Conservation (phyloP, 106 monocot species). For the Ottelia alismoides region DNA sequence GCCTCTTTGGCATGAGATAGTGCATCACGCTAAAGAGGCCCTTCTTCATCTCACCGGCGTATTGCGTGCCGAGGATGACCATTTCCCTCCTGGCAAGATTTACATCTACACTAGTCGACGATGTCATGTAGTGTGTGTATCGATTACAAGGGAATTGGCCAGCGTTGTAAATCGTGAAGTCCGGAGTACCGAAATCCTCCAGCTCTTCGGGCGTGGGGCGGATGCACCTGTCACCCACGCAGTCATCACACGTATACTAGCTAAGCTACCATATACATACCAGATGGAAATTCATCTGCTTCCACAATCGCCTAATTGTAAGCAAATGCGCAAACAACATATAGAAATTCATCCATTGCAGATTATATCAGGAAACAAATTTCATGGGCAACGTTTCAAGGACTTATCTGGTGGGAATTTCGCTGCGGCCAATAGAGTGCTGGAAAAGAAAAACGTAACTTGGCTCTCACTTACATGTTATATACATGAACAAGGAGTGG, state of each 20-base stretch:
- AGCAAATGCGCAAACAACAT: too few relatives aligned
- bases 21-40: constrained; percentile 97
- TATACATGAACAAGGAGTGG: constrained; percentile 99
- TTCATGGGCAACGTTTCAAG: too few relatives aligned
- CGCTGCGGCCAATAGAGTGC: too few relatives aligned
- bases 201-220: constrained; percentile 87
- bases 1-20: constrained; percentile 90
- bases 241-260: too few relatives aligned
- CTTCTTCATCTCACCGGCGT: constrained; percentile 99
- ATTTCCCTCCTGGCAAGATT: constrained; percentile 89
- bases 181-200: constrained; percentile 85
- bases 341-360: too few relatives aligned
- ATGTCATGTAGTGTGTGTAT: constrained; percentile 99
- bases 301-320: too few relatives aligned
- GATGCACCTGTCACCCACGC: constrained; percentile 62
- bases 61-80: constrained; percentile 94
- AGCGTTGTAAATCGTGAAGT: constrained; percentile 97
- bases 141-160: constrained; percentile 96
- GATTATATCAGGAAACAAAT: too few relatives aligned
- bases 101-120: constrained; percentile 92
- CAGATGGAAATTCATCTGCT: too few relatives aligned
- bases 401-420: too few relatives aligned
- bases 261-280: constrained; percentile 3
- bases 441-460: too few relatives aligned
- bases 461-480: constrained; percentile 93